Evolutionary conservation across 2,329 filamentous ascomycete genomes (phyloP), one percentile per base, ranked within the genome.

Genomic region (Salinomyces thailandicus): DNA sequence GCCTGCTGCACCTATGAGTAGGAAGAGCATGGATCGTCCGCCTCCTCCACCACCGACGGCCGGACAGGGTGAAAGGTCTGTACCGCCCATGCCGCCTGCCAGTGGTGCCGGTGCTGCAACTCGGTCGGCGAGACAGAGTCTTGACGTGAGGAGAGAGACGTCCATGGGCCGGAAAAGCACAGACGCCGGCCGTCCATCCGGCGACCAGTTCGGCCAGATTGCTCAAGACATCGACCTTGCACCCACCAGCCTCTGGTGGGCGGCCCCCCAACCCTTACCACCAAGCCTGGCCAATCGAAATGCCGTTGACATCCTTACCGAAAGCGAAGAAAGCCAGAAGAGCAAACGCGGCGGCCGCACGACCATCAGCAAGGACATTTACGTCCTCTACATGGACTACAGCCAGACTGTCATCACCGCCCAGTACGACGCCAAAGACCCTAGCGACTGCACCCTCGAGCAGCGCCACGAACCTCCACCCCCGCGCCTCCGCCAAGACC

Each of bases 381-480:
- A 81, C 50, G 68, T 96, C n/a, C 65, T 98, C 6, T 98, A 85
- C 65, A 79, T 86, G 52, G 91, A 98, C 62, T 98, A 98, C 60
- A 95, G 87, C 13, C 91, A 96, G 58, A 96, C 89, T 0, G 71
- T 93, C 45, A 74, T 98, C 52, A 85, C 80, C 0, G 82, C 79
- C 13, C 78, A 72, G 34, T 96, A 81, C 58, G 83, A 94, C 57
- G 68, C 79, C 1, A 73, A 77, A 36, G 78, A 93, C 54, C 72
- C 81, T 3, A 67, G 73, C 2, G 79, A 89, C 51, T 81, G 79
- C 8, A 67, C 75, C 20, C 61, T 96, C 5, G 83, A 93, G 51
- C 91, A 98, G 61, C 77, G 79, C 30, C 89, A 96, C 52, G 84
- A 95, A 53, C 67, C 76, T 1, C 87, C 91, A 3, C 89, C 91